Base-by-base conservation (phyloP, 495 filamentous ascomycete species). In the Hypomontagnella monticulosa region DNA sequence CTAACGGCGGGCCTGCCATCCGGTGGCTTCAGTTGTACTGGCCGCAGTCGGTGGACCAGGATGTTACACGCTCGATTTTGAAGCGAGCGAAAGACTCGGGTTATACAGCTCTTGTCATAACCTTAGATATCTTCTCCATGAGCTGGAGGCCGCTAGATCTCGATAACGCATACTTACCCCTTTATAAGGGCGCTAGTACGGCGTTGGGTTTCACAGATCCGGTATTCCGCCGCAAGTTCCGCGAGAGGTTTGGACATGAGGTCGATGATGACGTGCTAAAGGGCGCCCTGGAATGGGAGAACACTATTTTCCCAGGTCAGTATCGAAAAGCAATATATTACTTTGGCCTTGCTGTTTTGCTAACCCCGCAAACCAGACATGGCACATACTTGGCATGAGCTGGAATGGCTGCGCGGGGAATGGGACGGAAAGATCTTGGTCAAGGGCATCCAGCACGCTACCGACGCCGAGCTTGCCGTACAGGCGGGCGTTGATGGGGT, bases 11-110 rank as follows among this genome's bases (percentile, higher is more conserved):
- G 33, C 18, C 27, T 42, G 14, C 57, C 68, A 16, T 48, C 12
- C 71, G 84, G 52, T 82, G 86, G 85, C 91, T 83, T 63, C 88
- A 91, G 69, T 79, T 92, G 3, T 92, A 91, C 73, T 90, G 88
- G 88, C 87, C 87, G 0, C 71, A 76, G 15, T 30, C 44, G 20
- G 38, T 44, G 5, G 81, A 86, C 69, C 78, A 89, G 47, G 81
- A 87, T 3, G 73, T 90, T 53, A 90, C 89, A 0, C 69, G 82
- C 0, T 88, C 85, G 4, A 69, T 91, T 20, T 75, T 91, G n/a
- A 73, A 76, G 18, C 83, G 88, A 8, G 89, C 87, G 3, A 84
- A 85, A 57, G 78, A 78, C 10, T 60, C 72, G 11, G 85, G 85
- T 0, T 89, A 79, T 70, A 75, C 73, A 18, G 84, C 81, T 4